Evolutionary conservation across 164 flowering plant genomes (phyloP), one percentile per base, ranked within the genome.

Genomic region (Macadamia integrifolia): DNA sequence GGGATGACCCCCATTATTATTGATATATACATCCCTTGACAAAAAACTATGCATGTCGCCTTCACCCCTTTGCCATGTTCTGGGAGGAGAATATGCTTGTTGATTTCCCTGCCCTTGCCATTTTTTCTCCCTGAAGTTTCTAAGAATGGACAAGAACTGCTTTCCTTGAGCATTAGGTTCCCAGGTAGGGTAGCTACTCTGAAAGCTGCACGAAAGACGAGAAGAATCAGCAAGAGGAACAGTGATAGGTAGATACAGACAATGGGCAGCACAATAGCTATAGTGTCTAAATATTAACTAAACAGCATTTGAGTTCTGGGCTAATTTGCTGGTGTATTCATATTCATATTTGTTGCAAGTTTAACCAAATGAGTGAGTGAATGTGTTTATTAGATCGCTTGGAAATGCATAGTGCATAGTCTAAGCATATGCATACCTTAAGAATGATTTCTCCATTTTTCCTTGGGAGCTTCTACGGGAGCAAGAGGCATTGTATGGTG

Each of bases 401-500:
- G 0, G 49, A 50, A 40, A 52, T 32, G 53, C 52, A 30, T 5
- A 32, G 23, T 18, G 14, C 40, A 35, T 35, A 35, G 40, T 35
- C 40, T 2, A 35, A 5, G 17, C 48, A 46, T 14, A 60, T 55
- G 58, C 72, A 72, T 84, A 88, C 99, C 99, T 91, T 77, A 92
- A 80, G 72, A 95, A 88, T 50, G 99, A 95, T 76, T 95, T 95
- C 80, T 95, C 99, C 94, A 95, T 80, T 83, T 95, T 95, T 69
- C 99, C 99, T 59, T 95, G 99, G 69, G 94, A 92, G 70, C 99
- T 95, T 79, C 94, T 86, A 66, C 75, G 81, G 9, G 52, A 7
- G 9, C 78, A 84, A 30, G 81, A 62, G 48, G 86, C 79, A 76
- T 84, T 76, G 49, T 62, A 57, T 62, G 98, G 97, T 40, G 99